Base-by-base conservation (phyloP, 2,329 filamentous ascomycete genomes). In the Arthrobotrys iridis region DNA sequence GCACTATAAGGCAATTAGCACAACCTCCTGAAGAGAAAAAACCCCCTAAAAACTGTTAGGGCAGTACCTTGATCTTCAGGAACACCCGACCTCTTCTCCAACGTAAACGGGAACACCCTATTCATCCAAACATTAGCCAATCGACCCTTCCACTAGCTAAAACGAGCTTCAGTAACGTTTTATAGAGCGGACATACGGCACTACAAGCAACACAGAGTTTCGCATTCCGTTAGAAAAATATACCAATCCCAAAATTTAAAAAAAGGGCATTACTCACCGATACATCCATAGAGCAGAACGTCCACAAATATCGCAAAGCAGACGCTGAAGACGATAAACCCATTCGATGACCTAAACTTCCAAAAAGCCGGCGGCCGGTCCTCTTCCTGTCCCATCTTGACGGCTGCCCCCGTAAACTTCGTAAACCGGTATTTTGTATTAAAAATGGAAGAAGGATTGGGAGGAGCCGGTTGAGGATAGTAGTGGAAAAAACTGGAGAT, bases 301-400 rank as follows among this genome's bases (percentile, higher is more conserved):
- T 75, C 71, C 45, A 75, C 71, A 43, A 75, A 75, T 18, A 75
- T 75, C 10, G 71, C 71, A 63, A 75, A 75, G 45, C 63, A 75
- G 35, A 75, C 71, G 41, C 71, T 75, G 11, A 75, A 75, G 37
- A 75, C 63, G 15, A 75, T 75, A 41, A 75, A 75, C 8, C 71
- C 63, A 50, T 59, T 68, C 55, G 71, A 75, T 41, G 71, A 75
- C 48, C 71, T 48, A 64, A 75, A 75, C 40, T 57, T 58, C 71
- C 71, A 75, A 60, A 75, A 75, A n/a, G 28, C 46, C 26, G 71
- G 71, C 48, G 71, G 63, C 24, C 26, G 20, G 59, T 75, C 70
- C 40, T 59, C 60, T 24, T 50, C 13, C 24, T 68, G 24, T 22
- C 71, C 71, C 71, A 75, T 75, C 52, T 62, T 66, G 28, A 4